These are phyloP conservation scores for Penicillium sumatraense DNA, from an alignment of 2,329 filamentous ascomycete genomes.

Conservation along the genomic window DNA sequence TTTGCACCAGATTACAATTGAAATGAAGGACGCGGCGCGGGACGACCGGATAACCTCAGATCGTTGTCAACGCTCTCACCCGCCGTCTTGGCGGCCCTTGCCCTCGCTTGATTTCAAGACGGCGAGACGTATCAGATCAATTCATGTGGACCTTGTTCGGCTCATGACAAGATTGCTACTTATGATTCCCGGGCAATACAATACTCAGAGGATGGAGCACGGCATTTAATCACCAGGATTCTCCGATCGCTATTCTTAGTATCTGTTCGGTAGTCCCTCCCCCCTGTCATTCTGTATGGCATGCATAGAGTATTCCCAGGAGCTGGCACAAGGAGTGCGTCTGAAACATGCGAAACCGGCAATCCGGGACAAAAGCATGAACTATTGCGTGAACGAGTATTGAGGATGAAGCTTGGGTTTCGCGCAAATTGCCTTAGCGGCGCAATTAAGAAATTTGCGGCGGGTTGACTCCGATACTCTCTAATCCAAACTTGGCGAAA, in stretches of 20 bases:
- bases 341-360: constrained; percentile 14
- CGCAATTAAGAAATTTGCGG: no score
- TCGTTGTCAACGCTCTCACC: constrained; percentile 5
- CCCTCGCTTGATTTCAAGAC: background rate
- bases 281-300: constrained; percentile 6
- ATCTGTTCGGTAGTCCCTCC: constrained; percentile 4
- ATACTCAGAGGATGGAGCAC: background rate
- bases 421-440: background rate
- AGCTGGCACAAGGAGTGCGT: background rate
- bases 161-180: background rate
- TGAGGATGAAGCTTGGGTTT: background rate
- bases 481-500: no score
- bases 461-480: no score
- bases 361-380: constrained; percentile 7
- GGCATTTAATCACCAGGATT: constrained; percentile 6
- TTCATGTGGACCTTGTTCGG: constrained; percentile 2
- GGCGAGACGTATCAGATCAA: constrained; percentile 1
- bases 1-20: constrained; percentile 9
- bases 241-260: constrained; percentile 20
- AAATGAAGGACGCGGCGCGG: constrained; percentile 16
- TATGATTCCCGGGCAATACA: background rate
- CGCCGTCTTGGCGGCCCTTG: constrained; percentile 13
- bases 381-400: background rate
- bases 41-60: constrained; percentile 9
- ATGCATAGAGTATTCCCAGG: constrained; percentile 7